Base-by-base conservation (phyloP, 148 eudicot species). In the Tetragonia tetragonoides region DNA sequence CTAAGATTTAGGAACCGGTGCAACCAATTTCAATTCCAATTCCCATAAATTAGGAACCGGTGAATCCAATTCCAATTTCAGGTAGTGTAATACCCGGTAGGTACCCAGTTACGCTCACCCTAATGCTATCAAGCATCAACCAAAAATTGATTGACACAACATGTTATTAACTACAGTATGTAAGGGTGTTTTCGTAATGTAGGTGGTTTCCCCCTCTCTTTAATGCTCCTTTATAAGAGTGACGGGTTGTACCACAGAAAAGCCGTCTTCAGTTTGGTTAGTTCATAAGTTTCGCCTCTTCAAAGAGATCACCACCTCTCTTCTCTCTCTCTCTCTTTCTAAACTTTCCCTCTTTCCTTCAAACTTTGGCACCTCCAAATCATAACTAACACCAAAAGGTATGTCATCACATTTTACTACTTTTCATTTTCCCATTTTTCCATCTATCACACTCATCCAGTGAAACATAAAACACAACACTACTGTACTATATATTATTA, bases 151-250 rank as follows among this genome's bases (percentile, higher is more conserved):
- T 3, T 3, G 49, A 40, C 34, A 21, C 18, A 8, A 21, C 10
- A 66, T 15, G 75, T 37, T 16, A 72, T 28, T 37, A 38, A 59
- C 39, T 11, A 24, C 20, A 47, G 37, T 5, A 1, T 17, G 44
- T 2, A 47, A n/a, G 83, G 75, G 83, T 81, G 63, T 70, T 75
- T 66, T 41, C 2, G 80, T 72, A 80, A 80, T 24, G 14, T 42
- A 15, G 17, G 24, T 63, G 47, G 59, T 74, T 46, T 61, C 63
- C 53, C 20, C 23, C 39, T n/a, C 71, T 61, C 57, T 59, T 78
- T 60, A 81, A 82, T 82, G 81, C 49, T 21, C 75, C 84, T 81
- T 81, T 82, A 82, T 38, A 82, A 82, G 75, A 49, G 77, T 21
- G 75, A 37, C 51, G 70, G 53, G 77, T 72, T 73, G 75, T 70